phyloP scores from a whole-genome alignment of 2,329 filamentous ascomycete species.

The Neofusicoccum sp. region DNA sequence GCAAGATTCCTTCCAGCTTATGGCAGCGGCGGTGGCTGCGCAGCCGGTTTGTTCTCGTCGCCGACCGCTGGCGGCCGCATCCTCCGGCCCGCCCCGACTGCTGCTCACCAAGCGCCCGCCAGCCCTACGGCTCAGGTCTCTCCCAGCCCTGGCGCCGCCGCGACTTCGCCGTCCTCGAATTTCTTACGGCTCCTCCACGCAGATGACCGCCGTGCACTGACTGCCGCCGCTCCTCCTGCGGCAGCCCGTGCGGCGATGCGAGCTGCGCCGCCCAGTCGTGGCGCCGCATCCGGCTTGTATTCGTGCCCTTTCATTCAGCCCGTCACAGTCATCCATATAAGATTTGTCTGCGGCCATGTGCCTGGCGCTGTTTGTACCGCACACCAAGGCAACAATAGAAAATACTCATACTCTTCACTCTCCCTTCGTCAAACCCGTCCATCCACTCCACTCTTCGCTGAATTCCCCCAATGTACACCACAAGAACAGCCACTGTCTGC shows the following conservation, averaged over 20 bases:
- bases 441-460: background rate
- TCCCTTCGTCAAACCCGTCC: background rate
- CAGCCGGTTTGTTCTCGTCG: conserved; percentile 14
- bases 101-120: background rate
- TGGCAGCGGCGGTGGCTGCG: conserved; percentile 7
- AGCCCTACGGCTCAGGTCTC: conserved; percentile 19
- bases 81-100: background rate
- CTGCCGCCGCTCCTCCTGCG: background rate
- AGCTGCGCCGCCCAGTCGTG: background rate
- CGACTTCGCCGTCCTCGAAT: background rate
- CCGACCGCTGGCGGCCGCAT: background rate
- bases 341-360: background rate
- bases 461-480: conserved; percentile 17
- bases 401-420: background rate
- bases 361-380: background rate
- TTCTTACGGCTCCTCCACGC: background rate
- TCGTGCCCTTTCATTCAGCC: conserved; percentile 11
- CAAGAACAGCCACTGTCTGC: conserved; percentile 10
- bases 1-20: conserved; percentile 10
- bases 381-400: background rate
- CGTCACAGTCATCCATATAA: conserved; percentile 9
- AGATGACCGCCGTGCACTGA: conserved; percentile 8
- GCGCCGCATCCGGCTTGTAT: conserved; percentile 7
- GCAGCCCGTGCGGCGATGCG: background rate
- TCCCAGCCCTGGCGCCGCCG: background rate